Evolutionary conservation across 1,139 yeast genomes (phyloP).

Genomic region (Zygoascus hellenicus): DNA sequence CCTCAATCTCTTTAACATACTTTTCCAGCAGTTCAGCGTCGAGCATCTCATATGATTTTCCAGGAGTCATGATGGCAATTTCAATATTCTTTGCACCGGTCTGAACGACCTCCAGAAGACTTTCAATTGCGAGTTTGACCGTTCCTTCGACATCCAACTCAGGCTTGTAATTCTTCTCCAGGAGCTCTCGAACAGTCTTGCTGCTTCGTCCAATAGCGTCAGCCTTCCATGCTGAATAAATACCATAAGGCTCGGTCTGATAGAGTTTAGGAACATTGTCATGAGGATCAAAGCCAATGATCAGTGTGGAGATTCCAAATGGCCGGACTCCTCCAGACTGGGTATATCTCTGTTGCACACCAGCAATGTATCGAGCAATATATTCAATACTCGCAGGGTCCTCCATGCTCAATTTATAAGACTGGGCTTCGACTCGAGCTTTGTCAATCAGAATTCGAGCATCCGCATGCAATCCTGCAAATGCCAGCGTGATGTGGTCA

Average conservation of each 20-base stretch:
- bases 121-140: conserved; percentile 73
- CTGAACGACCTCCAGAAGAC: conserved; percentile 92
- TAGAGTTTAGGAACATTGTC: conserved; percentile 77
- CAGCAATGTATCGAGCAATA: conserved; percentile 90
- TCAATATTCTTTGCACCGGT: conserved; percentile 97
- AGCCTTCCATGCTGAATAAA: conserved; percentile 98
- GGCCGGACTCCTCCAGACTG: conserved; percentile 98
- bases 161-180: conserved; percentile 84
- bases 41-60: conserved; percentile 38
- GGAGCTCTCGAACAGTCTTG: conserved; percentile 90
- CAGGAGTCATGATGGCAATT: conserved; percentile 78
- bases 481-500: conserved; percentile 84
- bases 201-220: conserved; percentile 95
- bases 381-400: conserved; percentile 92
- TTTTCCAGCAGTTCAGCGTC: conserved; percentile 68
- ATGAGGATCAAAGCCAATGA: conserved; percentile 91
- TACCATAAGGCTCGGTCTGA: conserved; percentile 97
- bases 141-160: conserved; percentile 69
- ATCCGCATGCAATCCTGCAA: conserved; percentile 97
- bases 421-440: conserved; percentile 95
- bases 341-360: conserved; percentile 96
- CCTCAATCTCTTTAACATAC: conserved; percentile 79
- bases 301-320: conserved; percentile 88
- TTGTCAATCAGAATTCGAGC: conserved; percentile 91
- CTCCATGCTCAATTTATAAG: conserved; percentile 88